Evolutionary conservation across 1,284 basidiomycete species (phyloP).

Genomic region (Ceratobasidium sp.): DNA sequence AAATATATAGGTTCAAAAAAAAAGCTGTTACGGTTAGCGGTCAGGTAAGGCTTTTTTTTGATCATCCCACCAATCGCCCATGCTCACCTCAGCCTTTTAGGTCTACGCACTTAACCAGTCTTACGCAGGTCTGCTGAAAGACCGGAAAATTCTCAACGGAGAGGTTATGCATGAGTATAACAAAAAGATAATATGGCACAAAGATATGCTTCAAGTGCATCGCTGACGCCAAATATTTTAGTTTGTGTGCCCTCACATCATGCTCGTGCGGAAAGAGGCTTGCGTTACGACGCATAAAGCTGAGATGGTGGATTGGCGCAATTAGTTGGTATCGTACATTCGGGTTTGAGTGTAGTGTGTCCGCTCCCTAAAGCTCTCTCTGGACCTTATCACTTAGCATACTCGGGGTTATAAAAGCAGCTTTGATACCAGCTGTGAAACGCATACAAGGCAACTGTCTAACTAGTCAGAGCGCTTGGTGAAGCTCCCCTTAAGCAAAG

Average conservation of each 20-base stretch:
- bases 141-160: conserved; percentile 78
- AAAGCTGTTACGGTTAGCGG: conserved; percentile 67
- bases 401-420: conserved; percentile 1
- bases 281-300: conserved; percentile 88
- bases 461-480: too few relatives aligned
- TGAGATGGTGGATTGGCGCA: conserved; percentile 68
- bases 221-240: conserved; percentile 54
- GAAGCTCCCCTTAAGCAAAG: conserved; percentile 40
- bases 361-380: not conserved
- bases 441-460: not conserved
- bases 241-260: conserved; percentile 86
- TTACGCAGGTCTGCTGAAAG: conserved; percentile 77
- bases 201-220: conserved; percentile 55
- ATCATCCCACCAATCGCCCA: not conserved
- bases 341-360: not conserved
- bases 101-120: conserved; percentile 66
- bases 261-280: conserved; percentile 79
- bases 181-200: conserved; percentile 64
- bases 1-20: too few relatives aligned
- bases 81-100: conserved; percentile 56
- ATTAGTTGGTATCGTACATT: not conserved
- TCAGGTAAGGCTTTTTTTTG: conserved; percentile 67
- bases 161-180: conserved; percentile 92
- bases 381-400: not conserved
- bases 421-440: conserved; percentile 4